Evolutionary conservation across 305 asterid species (phyloP).

Genomic region (Lippia alba): DNA sequence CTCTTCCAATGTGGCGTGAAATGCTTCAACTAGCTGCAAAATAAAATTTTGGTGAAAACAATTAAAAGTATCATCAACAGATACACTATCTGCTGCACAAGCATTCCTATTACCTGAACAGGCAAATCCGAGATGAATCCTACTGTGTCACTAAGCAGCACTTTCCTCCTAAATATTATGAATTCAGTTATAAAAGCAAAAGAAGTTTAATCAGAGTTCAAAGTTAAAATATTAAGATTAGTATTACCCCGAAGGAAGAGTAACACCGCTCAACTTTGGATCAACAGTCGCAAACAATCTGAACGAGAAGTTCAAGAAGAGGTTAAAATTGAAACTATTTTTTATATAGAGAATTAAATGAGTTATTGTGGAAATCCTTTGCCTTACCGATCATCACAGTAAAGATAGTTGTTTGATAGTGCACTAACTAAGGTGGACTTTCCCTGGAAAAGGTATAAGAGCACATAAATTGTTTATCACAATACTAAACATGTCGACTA

Average conservation of each 20-base stretch:
- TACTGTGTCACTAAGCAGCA: slow-evolving; percentile 93
- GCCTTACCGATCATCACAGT: slow-evolving; percentile 86
- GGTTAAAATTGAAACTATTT: slow-evolving; percentile 9
- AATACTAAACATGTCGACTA: slow-evolving; percentile 23
- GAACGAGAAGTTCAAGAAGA: slow-evolving; percentile 42
- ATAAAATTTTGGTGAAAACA: slow-evolving; percentile 15
- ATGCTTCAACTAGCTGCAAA: slow-evolving; percentile 94
- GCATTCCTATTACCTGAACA: slow-evolving; percentile 67
- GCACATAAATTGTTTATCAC: slow-evolving; percentile 27
- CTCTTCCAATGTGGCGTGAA: slow-evolving; percentile 96
- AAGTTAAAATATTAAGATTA: slow-evolving; percentile 20
- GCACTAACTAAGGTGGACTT: slow-evolving; percentile 89
- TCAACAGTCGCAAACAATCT: slow-evolving; percentile 98
- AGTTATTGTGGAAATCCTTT: slow-evolving; percentile 16
- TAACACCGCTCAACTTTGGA: slow-evolving; percentile 82
- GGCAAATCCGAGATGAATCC: slow-evolving; percentile 98
- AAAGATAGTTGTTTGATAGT: slow-evolving; percentile 75
- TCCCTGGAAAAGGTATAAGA: slow-evolving; percentile 60
- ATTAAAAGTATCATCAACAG: slow-evolving; percentile 1
- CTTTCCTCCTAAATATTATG: slow-evolving; percentile 70
- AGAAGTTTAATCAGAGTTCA: slow-evolving; percentile 4
- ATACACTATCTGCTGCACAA: slow-evolving; percentile 24
- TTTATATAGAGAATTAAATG: slow-evolving; percentile 7
- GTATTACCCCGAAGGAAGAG: slow-evolving; percentile 93
- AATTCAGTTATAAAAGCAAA: slow-evolving; percentile 32